Evolutionary conservation across 176 grass and related monocot species (phyloP).

Genomic region (Cenchrus americanus): DNA sequence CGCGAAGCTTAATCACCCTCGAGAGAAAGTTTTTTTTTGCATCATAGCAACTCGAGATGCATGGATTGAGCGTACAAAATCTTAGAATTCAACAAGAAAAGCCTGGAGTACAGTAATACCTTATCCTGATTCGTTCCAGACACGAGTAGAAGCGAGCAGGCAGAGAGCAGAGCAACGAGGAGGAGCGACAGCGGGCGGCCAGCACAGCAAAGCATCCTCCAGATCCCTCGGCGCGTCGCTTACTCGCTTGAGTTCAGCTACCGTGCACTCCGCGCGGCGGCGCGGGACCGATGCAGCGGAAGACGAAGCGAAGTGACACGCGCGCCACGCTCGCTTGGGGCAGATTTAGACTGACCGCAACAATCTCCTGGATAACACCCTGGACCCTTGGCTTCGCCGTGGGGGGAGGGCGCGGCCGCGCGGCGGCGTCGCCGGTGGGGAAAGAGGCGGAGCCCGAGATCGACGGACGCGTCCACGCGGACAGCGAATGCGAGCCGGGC

Average conservation of each 20-base stretch:
- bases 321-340: background rate
- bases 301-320: background rate
- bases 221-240: background rate
- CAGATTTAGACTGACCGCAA: background rate
- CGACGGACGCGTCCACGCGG: too few relatives aligned
- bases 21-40: background rate
- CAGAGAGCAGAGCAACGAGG: conserved; percentile 12
- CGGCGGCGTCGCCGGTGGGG: too few relatives aligned
- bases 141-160: conserved; percentile 25
- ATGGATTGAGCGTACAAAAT: conserved; percentile 14
- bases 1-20: conserved; percentile 5
- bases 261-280: background rate
- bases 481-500: too few relatives aligned
- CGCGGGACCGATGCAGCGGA: background rate
- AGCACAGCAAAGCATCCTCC: conserved; percentile 32
- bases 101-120: conserved; percentile 1
- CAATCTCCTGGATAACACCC: too few relatives aligned
- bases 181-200: background rate
- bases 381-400: too few relatives aligned
- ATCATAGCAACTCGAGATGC: background rate
- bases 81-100: background rate
- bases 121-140: conserved; percentile 43
- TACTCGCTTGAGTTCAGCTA: background rate
- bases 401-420: too few relatives aligned
- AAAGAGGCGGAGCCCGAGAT: too few relatives aligned